phyloP scores from a whole-genome alignment of 768 basidiomycete species.

The Pseudohyphozyma bogoriensis region DNA sequence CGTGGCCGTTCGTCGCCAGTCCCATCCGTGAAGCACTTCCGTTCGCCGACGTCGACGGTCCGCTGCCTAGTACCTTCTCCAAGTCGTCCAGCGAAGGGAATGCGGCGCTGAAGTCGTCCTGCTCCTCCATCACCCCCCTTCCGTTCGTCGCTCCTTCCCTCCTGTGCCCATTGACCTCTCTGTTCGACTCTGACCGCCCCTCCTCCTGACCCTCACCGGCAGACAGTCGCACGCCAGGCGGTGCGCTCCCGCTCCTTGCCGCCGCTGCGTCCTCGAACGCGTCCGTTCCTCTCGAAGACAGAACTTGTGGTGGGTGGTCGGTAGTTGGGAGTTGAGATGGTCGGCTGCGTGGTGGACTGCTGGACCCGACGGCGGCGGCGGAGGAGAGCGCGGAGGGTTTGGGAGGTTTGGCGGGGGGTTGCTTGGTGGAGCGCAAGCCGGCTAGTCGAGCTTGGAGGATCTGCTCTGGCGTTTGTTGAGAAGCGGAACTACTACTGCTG shows the following conservation, averaged over 20 bases:
- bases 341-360: background rate
- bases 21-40: background rate
- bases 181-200: background rate
- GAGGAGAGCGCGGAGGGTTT: background rate
- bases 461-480: no score
- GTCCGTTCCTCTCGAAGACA: background rate
- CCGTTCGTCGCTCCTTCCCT: background rate
- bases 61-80: no score
- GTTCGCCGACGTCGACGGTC: background rate
- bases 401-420: background rate
- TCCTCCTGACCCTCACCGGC: background rate
- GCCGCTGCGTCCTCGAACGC: constrained; percentile 7
- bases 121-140: background rate
- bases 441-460: no score
- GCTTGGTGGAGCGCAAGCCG: no score
- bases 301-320: background rate
- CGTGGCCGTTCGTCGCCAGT: constrained; percentile 9
- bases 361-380: background rate
- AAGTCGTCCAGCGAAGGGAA: no score
- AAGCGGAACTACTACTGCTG: no score
- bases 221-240: constrained; percentile 1
- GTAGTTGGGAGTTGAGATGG: background rate
- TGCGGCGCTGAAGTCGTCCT: no score
- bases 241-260: constrained; percentile 13
- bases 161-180: background rate